Evolutionary conservation across 352 stramenopile genomes (phyloP), one percentile per base, ranked within the genome.

Genomic region (Globisporangium barbulae): DNA sequence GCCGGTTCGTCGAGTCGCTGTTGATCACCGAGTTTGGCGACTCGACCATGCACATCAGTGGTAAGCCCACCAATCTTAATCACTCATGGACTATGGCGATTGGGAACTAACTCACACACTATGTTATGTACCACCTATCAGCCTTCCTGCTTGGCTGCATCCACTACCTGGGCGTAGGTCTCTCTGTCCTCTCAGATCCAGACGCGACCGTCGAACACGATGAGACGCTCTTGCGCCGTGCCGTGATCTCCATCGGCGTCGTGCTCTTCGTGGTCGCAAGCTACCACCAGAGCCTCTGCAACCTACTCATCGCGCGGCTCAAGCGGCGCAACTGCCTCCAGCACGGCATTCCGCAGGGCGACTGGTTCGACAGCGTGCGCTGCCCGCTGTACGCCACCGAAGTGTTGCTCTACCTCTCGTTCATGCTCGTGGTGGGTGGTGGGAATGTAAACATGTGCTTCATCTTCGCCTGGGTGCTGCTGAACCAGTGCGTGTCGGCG

Each of bases 21-120:
- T 70, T 88, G 9, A 60, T 91, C 61, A 93, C 83, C 15, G 72
- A 86, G 59, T 93, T 91, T 63, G 81, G 83, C 8, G 50, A 79
- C 31, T 69, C 83, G 25, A 86, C 61, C 45, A 93, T 93, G 81
- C 79, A 93, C 63, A 53, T 77, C 21, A 53, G 49, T 30, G 22
- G 73, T 77, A 67, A 49, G 65, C 55, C 17, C 22, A n/a, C 41
- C 55, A 22, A 53, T 41, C 37, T 17, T 22, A 15, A 19, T n/a
- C 17, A 15, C 35, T 41, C 22, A 33, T 47, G 7, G 19, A 33
- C 22, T 12, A 53, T 53, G 22, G 22, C 8, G 22, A 53, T 1
- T 53, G 9, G 35, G 15, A 5, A 49, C 15, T n/a, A 13, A 59
- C 47, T 22, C 22, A 52, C 4, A 19, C 7, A 41, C 42, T 28